Evolutionary conservation across 2,329 filamentous ascomycete genomes (phyloP), one percentile per base, ranked within the genome.

Genomic region (Colletotrichum chlorophyti): DNA sequence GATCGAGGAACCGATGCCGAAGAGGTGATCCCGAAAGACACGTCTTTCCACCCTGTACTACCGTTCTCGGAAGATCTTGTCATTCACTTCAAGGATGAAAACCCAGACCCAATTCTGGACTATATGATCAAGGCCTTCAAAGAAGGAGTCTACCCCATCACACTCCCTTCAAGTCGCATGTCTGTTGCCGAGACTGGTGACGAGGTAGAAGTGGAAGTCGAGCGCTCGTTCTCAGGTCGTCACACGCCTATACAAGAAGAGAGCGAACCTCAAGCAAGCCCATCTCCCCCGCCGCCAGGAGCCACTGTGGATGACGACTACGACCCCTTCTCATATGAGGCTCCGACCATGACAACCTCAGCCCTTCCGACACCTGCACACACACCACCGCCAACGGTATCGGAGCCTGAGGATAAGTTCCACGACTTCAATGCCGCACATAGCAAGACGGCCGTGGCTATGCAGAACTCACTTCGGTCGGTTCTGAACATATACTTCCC

Each of bases 391-490:
- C 73, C 74, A 3, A 57, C 51, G 14, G 41, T 65, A n/a, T 63
- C 61, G 65, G 61, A 65, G 35, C n/a, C 45, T 6, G 69, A 72
- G 19, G 72, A 72, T 27, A 76, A 70, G 52, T 78, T 85, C 40
- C 74, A 78, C 58, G 76, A 79, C 6, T 76, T 86, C 49, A 66
- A 70, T 10, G 72, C 76, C 2, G 67, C 67, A 3, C 65, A 69
- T 15, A 72, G 73, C 21, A 75, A 79, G 53, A 83, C 80, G 3
- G 79, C 83, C 1, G 76, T 86, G 4, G 73, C 75, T 1, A 72
- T 84, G 6, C 86, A 89, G 62, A 86, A 88, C 64, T 78, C 79
- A 0, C 69, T 88, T 14, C 78, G 86, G 3, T 77, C 78, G 14
- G 68, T 86, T 4, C 73, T 88, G 0, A 78, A 75, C 43, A 68